Evolutionary conservation across 768 basidiomycete species (phyloP).

Genomic region (Amylocystis lapponica): DNA sequence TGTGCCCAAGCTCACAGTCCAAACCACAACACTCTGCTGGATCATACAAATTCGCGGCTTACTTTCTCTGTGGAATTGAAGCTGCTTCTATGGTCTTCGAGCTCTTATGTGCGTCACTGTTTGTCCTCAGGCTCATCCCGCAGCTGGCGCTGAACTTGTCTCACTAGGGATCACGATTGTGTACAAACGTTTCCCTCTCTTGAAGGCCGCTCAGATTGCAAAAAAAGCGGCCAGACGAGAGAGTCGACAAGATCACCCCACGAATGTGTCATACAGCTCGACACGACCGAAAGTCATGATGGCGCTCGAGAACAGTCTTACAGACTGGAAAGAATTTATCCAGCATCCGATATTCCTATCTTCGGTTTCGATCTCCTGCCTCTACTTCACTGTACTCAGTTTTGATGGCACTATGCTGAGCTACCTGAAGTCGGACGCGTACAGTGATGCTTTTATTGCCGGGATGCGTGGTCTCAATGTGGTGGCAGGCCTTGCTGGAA

Average conservation of each 20-base stretch:
- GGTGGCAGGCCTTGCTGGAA: slow-evolving; percentile 42
- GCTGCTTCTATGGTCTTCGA: slow-evolving; percentile 36
- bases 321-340: slow-evolving; percentile 36
- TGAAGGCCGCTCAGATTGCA: slow-evolving; percentile 22
- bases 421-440: slow-evolving; percentile 41
- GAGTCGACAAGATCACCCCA: too few relatives aligned
- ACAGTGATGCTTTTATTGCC: slow-evolving; percentile 42
- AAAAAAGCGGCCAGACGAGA: slow-evolving; percentile 8
- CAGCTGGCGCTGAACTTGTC: background rate
- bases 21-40: too few relatives aligned
- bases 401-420: slow-evolving; percentile 51
- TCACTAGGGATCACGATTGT: slow-evolving; percentile 32
- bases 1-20: too few relatives aligned
- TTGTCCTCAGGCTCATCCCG: too few relatives aligned
- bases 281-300: background rate
- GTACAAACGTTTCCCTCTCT: slow-evolving; percentile 31
- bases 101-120: slow-evolving; percentile 26
- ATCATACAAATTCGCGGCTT: slow-evolving; percentile 29
- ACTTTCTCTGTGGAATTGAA: slow-evolving; percentile 30
- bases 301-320: background rate
- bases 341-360: slow-evolving; percentile 35
- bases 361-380: slow-evolving; percentile 36
- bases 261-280: too few relatives aligned
- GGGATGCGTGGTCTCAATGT: slow-evolving; percentile 43
- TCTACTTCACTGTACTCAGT: slow-evolving; percentile 39